Percentiles rank a stretch among this genome's conserved stretches.
Conservation (phyloP, 352 stramenopile genomes). For the Aphanomyces cochlioides region DNA sequence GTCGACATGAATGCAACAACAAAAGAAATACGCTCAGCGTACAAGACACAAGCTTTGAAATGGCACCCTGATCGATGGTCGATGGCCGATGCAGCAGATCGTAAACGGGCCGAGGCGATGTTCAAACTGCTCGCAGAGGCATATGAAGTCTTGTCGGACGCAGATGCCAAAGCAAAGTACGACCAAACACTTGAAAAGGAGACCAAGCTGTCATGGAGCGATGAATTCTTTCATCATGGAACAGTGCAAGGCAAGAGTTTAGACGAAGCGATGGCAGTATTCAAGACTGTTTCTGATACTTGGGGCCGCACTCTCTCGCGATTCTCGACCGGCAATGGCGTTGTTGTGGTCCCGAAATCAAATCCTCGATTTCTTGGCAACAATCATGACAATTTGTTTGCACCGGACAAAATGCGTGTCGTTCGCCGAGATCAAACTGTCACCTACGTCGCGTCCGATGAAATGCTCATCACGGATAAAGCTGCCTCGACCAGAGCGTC, state of each 20-base stretch:
- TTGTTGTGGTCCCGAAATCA: conserved; percentile 34
- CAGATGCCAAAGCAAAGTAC: conserved; percentile 54
- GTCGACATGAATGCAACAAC: conserved; percentile 59
- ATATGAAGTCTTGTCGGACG: conserved; percentile 76
- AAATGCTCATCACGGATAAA: conserved; percentile 52
- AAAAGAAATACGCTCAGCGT: conserved; percentile 64
- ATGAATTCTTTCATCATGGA: conserved; percentile 73
- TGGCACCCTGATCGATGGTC: conserved; percentile 84
- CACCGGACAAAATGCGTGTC: conserved; percentile 63
- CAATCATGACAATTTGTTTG: conserved; percentile 85
- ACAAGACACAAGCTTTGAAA: conserved; percentile 74
- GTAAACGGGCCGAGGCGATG: conserved; percentile 63
- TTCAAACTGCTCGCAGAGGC: conserved; percentile 83
- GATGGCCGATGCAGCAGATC: conserved; percentile 45
- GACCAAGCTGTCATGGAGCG: conserved; percentile 40
- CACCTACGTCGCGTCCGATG: conserved; percentile 74
- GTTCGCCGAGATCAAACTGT: conserved; percentile 58
- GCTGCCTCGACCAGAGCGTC: conserved; percentile 32
- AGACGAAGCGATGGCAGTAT: conserved; percentile 78
- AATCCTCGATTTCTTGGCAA: conserved; percentile 50
- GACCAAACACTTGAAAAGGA: conserved; percentile 47
- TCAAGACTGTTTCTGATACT: conserved; percentile 67
- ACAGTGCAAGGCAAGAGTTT: conserved; percentile 80
- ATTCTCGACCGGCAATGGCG: conserved; percentile 57
- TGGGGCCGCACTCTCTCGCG: conserved; percentile 39